Evolutionary conservation across 805 yeast species (phyloP).

Genomic region (Dipodascus albidus): DNA sequence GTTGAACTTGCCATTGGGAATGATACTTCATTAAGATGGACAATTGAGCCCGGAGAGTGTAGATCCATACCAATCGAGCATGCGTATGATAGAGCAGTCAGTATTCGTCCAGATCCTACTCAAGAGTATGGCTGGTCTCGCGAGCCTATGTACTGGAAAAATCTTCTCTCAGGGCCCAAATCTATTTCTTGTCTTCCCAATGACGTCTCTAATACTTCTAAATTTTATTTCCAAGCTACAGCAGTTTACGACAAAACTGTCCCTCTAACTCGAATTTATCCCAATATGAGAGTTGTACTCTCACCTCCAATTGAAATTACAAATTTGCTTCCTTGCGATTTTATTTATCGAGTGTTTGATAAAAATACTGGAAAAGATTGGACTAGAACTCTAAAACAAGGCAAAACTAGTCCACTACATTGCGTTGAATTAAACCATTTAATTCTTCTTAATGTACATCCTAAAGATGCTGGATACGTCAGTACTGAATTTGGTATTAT

Average conservation of each 20-base stretch:
- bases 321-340: slow-evolving; percentile 74
- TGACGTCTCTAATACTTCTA: slow-evolving; percentile 24
- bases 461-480: slow-evolving; percentile 42
- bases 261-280: slow-evolving; percentile 64
- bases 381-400: slow-evolving; percentile 49
- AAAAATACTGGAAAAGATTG: slow-evolving; percentile 58
- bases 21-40: slow-evolving; percentile 21
- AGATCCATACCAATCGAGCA: slow-evolving; percentile 64
- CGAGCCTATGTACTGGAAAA: slow-evolving; percentile 54
- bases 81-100: slow-evolving; percentile 48
- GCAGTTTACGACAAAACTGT: slow-evolving; percentile 55
- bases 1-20: slow-evolving; percentile 34
- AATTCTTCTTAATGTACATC: slow-evolving; percentile 52
- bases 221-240: slow-evolving; percentile 60
- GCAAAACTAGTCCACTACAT: slow-evolving; percentile 64
- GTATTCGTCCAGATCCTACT: slow-evolving; percentile 49
- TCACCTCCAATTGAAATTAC: slow-evolving; percentile 82
- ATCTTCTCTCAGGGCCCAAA: slow-evolving; percentile 36
- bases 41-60: slow-evolving; percentile 43
- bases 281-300: slow-evolving; percentile 66
- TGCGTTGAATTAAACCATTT: slow-evolving; percentile 65
- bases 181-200: slow-evolving; percentile 50
- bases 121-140: slow-evolving; percentile 59
- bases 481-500: slow-evolving; percentile 69
- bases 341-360: slow-evolving; percentile 65